These are phyloP conservation scores for Monascus purpureus DNA, from an alignment of 495 filamentous ascomycete species.

Conservation along the genomic window DNA sequence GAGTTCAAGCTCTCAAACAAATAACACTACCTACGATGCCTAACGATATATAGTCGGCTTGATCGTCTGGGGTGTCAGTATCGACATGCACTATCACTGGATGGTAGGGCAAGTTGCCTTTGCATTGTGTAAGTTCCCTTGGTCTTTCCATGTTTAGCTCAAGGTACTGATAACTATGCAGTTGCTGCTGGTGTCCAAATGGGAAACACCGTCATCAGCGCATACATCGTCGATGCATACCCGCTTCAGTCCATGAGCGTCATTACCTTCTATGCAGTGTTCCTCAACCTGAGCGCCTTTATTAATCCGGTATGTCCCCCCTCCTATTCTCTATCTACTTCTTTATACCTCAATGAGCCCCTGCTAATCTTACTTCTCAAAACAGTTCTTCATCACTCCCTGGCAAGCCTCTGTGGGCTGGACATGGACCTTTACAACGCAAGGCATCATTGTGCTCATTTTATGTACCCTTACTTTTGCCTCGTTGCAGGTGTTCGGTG, in stretches of 20 bases:
- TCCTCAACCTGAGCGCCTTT: slow-evolving; percentile 42
- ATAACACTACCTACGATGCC: background rate
- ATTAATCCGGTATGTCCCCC: slow-evolving; percentile 23
- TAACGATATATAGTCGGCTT: slow-evolving; percentile 15
- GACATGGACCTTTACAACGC: slow-evolving; percentile 43
- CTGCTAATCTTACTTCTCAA: too few relatives aligned
- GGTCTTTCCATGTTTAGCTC: background rate
- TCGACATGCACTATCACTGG: slow-evolving; percentile 44
- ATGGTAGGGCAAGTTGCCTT: slow-evolving; percentile 47
- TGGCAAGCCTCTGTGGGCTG: slow-evolving; percentile 38
- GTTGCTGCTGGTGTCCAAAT: slow-evolving; percentile 48
- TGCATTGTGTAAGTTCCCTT: slow-evolving; percentile 26
- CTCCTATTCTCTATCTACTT: background rate
- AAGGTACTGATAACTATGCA: slow-evolving; percentile 7
- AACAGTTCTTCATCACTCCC: slow-evolving; percentile 45
- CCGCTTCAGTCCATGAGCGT: slow-evolving; percentile 43
- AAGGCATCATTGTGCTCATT: slow-evolving; percentile 35
- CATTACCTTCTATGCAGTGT: slow-evolving; percentile 46
- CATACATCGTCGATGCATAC: slow-evolving; percentile 46
- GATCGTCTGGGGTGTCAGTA: slow-evolving; percentile 43
- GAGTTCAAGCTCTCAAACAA: slow-evolving; percentile 3
- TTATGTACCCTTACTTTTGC: slow-evolving; percentile 28
- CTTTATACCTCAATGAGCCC: background rate
- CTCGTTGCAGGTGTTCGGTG: slow-evolving; percentile 33
- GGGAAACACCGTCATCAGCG: slow-evolving; percentile 41